Conservation (phyloP, 371 early-diverging fungal species). For the Lichtheimia hyalospora region DNA sequence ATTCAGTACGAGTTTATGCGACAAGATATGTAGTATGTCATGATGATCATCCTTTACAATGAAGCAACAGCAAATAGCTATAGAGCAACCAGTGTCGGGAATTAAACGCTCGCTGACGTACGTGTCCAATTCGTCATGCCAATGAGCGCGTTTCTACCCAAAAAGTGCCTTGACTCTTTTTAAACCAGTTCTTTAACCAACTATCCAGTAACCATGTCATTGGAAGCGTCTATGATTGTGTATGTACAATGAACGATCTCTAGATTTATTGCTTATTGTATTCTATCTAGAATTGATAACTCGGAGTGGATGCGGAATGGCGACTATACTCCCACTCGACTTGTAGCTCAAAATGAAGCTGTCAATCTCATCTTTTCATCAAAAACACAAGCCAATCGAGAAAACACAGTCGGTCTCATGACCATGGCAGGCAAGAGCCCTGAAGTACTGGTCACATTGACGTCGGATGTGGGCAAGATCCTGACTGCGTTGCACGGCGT, state of each 20-base stretch:
- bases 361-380: constrained; percentile 89
- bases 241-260: background rate
- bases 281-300: constrained; percentile 85
- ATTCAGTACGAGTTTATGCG: too few species aligned
- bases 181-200: too few species aligned
- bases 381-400: constrained; percentile 92
- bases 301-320: constrained; percentile 99
- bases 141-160: too few species aligned
- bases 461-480: constrained; percentile 89
- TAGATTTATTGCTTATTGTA: background rate
- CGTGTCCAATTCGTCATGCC: too few species aligned
- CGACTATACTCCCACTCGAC: constrained; percentile 95
- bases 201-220: constrained; percentile 3
- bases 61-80: too few species aligned
- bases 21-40: too few species aligned
- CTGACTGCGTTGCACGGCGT: constrained; percentile 84
- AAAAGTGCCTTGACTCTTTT: too few species aligned
- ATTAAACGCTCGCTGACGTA: too few species aligned
- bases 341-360: constrained; percentile 95
- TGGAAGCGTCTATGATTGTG: constrained; percentile 12
- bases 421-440: constrained; percentile 97
- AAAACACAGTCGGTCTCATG: constrained; percentile 96
- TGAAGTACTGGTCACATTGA: constrained; percentile 92
- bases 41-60: too few species aligned
- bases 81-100: too few species aligned